Evolutionary conservation across 345 rosid species (phyloP).

Genomic region (Acer negundo): DNA sequence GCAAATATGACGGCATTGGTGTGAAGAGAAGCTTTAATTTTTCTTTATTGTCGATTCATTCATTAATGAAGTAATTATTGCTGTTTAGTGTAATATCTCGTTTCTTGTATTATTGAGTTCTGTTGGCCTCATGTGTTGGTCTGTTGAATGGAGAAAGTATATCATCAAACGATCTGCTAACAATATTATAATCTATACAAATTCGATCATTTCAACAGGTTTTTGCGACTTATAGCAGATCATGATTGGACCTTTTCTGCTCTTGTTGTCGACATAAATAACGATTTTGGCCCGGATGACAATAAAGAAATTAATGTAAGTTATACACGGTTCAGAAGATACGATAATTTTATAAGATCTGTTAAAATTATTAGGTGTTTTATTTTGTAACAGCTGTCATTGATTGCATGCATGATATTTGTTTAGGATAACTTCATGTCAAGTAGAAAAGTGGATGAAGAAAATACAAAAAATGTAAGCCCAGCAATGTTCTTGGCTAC

Average conservation of each 20-base stretch:
- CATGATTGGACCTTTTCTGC: slow-evolving; percentile 86
- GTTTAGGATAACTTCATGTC: slow-evolving; percentile 65
- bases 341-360: slow-evolving; percentile 10
- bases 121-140: not conserved
- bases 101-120: not conserved
- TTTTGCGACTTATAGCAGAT: slow-evolving; percentile 74
- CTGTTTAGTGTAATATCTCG: not conserved
- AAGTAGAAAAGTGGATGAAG: slow-evolving; percentile 63
- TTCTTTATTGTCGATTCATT: not conserved
- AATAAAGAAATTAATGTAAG: slow-evolving; percentile 81
- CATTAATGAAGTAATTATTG: not conserved
- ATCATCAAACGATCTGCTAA: not conserved
- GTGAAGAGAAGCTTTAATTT: no score
- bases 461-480: slow-evolving; percentile 46
- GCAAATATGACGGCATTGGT: no score
- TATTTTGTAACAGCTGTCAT: slow-evolving; percentile 1
- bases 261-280: slow-evolving; percentile 78
- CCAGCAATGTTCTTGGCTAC: slow-evolving; percentile 87
- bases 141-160: not conserved
- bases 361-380: slow-evolving; percentile 9
- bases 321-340: slow-evolving; percentile 23
- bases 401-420: slow-evolving; percentile 15
- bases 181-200: not conserved
- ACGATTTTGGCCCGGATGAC: slow-evolving; percentile 64
- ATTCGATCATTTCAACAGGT: slow-evolving; percentile 50